phyloP scores from a whole-genome alignment of 345 rosid genomes.

The Cardamine occulta region DNA sequence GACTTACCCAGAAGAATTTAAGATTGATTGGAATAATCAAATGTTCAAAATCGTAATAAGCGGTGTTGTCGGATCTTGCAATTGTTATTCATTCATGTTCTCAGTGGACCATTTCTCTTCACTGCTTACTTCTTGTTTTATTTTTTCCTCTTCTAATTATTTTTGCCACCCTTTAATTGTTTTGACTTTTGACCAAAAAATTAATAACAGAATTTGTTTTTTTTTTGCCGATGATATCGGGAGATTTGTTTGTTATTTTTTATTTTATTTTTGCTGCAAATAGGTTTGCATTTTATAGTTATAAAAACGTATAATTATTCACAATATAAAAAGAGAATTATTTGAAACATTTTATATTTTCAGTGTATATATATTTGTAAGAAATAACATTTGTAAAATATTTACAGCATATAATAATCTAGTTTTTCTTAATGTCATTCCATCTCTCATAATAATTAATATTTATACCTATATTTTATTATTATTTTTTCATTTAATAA shows the following conservation, averaged over 20 bases:
- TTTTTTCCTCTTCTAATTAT: background rate
- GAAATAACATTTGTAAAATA: too few relatives aligned
- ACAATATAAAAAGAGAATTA: background rate
- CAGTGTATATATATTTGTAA: background rate
- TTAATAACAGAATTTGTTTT: too few relatives aligned
- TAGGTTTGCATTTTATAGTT: background rate
- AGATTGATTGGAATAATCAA: background rate
- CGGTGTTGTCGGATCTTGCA: conserved; percentile 33
- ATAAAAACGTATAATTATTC: background rate
- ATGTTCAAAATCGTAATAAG: background rate
- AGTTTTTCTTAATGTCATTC: background rate
- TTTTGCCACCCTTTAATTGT: background rate
- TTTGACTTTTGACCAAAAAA: background rate
- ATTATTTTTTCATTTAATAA: background rate
- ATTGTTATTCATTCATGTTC: conserved; percentile 3
- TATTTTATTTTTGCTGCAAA: too few relatives aligned
- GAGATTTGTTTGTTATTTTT: too few relatives aligned
- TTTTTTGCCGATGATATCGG: too few relatives aligned
- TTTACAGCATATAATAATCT: background rate
- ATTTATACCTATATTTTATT: too few relatives aligned
- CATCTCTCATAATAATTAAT: background rate
- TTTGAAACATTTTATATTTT: too few relatives aligned
- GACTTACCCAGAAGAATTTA: conserved; percentile 11
- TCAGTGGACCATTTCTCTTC: conserved; percentile 23
- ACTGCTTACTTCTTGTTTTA: background rate